Evolutionary conservation across 441 rosid species (phyloP).

Genomic region (Omphalea diandra): DNA sequence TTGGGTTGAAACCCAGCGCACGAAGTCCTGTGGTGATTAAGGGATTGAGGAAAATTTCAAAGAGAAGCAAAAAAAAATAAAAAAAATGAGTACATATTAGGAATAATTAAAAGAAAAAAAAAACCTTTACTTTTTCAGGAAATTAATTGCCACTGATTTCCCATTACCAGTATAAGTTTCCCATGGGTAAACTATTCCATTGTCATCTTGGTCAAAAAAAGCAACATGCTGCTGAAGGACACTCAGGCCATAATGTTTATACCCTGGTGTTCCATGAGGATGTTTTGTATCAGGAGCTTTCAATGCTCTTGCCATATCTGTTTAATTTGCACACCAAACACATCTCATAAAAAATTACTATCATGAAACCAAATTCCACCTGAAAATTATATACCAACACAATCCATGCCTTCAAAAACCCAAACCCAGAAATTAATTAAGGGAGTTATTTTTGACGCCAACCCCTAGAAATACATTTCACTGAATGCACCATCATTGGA

Average conservation of each 20-base stretch:
- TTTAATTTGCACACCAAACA: not conserved
- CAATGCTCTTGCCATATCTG: constrained; percentile 81
- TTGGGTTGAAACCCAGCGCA: constrained; percentile 59
- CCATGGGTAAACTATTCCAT: constrained; percentile 83
- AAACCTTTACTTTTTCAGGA: no score
- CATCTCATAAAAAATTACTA: not conserved
- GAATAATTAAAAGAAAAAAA: not conserved
- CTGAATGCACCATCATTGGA: no score
- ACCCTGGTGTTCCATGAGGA: constrained; percentile 64
- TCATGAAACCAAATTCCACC: not conserved
- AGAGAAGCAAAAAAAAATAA: no score
- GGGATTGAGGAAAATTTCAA: not conserved
- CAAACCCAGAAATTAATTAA: no score
- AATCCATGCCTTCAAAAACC: not conserved
- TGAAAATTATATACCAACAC: no score
- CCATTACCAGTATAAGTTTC: constrained; percentile 64
- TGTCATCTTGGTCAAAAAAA: constrained; percentile 69
- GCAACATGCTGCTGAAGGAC: constrained; percentile 91
- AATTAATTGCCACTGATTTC: no score
- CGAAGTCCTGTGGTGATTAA: constrained; percentile 45
- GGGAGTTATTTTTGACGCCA: no score
- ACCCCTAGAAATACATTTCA: no score
- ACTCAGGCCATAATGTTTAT: constrained; percentile 42
- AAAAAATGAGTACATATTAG: no score
- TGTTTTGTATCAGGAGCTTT: constrained; percentile 64